Conservation (phyloP, 768 basidiomycete species). For the Candolleomyces efflorescens region DNA sequence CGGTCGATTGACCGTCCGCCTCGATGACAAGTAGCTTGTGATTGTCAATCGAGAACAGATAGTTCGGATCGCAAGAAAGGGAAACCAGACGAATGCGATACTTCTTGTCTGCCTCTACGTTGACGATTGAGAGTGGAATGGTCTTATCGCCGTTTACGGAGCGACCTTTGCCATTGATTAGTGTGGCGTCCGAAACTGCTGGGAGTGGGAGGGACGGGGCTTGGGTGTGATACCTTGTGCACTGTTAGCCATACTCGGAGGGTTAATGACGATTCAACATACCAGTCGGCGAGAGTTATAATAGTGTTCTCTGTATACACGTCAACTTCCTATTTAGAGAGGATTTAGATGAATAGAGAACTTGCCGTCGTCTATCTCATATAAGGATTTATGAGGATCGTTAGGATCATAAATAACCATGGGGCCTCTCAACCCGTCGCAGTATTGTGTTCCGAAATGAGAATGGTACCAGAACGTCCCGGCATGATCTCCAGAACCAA, state of each 20-base stretch:
- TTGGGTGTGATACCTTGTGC: slow-evolving; percentile 24
- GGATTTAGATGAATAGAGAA: neutral
- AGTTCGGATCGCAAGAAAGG: slow-evolving; percentile 44
- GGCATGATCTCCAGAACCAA: slow-evolving; percentile 29
- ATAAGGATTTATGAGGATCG: slow-evolving; percentile 30
- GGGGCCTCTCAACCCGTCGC: slow-evolving; percentile 50
- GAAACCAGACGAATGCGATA: slow-evolving; percentile 49
- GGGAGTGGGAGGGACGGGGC: slow-evolving; percentile 12
- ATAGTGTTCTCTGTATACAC: slow-evolving; percentile 34
- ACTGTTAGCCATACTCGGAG: neutral
- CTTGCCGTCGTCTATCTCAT: slow-evolving; percentile 13
- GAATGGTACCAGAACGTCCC: slow-evolving; percentile 44
- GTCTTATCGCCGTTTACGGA: slow-evolving; percentile 27
- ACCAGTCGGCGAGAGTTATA: slow-evolving; percentile 48
- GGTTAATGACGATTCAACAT: neutral
- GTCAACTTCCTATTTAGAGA: slow-evolving; percentile 7
- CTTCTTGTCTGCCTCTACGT: slow-evolving; percentile 29
- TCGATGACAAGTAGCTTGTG: slow-evolving; percentile 29
- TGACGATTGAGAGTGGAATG: slow-evolving; percentile 33
- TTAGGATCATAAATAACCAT: slow-evolving; percentile 40
- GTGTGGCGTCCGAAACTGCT: slow-evolving; percentile 24
- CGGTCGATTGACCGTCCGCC: neutral
- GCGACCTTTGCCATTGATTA: slow-evolving; percentile 51
- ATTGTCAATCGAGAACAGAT: slow-evolving; percentile 39
- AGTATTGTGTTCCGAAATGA: slow-evolving; percentile 46